Base-by-base conservation (phyloP, 2,329 filamentous ascomycete species). In the Acephala macrosclerotiorum region DNA sequence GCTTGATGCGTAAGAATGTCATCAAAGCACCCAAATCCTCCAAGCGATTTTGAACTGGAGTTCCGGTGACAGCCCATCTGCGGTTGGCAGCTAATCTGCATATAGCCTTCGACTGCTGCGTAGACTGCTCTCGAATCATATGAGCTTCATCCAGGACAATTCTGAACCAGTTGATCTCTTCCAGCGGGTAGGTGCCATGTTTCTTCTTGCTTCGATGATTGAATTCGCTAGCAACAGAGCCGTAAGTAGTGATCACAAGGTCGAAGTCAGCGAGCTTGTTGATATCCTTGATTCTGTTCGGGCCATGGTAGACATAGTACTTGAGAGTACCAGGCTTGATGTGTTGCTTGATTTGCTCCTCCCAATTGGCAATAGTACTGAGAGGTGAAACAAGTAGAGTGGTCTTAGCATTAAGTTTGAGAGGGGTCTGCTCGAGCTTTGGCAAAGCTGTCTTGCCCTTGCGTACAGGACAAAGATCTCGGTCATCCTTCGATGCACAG, bases 51-150 rank as follows among this genome's bases (percentile, higher is more conserved):
- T 98, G 95, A 9, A 98, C 92, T 0, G 94, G 96, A 0, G 96
- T 98, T 62, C 95, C 96, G 0, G 96, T 98, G n/a, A 98, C 93
- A 2, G 94, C 95, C 96, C 96, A 99, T 38, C 94, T 90, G 36
- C 94, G 88, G 74, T 92, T 87, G 1, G 94, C 92, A 66, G 91
- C 85, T 2, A 98, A 82, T 22, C 88, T 86, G 70, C 93, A 94
- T 22, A 96, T 92, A 2, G 93, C 92, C 76, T 94, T 93, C 61
- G 94, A 96, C 71, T 95, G 91, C 47, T 91, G 82, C 0, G 94
- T 95, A 3, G 84, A 87, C 68, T 92, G 90, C 72, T 96, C 95
- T 29, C 96, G 92, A 70, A 99, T 98, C 78, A 92, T 92, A 77
- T 99, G 96, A 0, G 94, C 96, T 79, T 99, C 95, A 70, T 98